Conservation (phyloP, 2,329 filamentous ascomycete species). For the Nemania serpens region DNA sequence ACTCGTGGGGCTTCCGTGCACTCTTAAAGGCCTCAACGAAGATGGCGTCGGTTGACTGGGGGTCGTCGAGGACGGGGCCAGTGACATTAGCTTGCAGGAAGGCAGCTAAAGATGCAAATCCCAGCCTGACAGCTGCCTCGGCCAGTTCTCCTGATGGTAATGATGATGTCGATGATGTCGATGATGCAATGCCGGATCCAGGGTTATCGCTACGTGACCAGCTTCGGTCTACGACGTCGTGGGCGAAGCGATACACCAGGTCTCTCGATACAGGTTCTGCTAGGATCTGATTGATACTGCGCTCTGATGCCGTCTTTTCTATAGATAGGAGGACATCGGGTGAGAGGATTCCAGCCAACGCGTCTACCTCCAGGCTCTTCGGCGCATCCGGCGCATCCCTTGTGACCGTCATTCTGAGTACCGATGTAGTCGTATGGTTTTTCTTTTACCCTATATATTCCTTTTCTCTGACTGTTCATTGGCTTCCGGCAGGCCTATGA, state of each 20-base stretch:
- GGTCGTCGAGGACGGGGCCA: constrained; percentile 64
- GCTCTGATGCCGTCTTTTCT: constrained; percentile 12
- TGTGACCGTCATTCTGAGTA: background rate
- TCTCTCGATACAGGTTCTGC: constrained; percentile 8
- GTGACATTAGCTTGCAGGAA: constrained; percentile 79
- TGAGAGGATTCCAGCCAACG: background rate
- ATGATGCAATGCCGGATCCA: background rate
- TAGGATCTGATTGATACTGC: constrained; percentile 6
- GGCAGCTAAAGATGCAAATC: constrained; percentile 67
- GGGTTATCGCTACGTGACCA: background rate
- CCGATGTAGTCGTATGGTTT: background rate
- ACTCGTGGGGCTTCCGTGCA: background rate
- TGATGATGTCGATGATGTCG: background rate
- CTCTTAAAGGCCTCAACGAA: constrained; percentile 44
- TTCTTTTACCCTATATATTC: too few species aligned
- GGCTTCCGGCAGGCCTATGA: background rate
- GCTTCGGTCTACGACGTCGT: background rate
- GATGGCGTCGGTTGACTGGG: constrained; percentile 27
- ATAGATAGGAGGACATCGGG: constrained; percentile 15
- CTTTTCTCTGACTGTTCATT: background rate
- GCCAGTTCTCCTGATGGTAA: background rate
- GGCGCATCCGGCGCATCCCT: background rate
- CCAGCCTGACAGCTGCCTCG: constrained; percentile 45
- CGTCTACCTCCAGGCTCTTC: background rate
- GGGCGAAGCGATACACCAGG: constrained; percentile 17